phyloP scores from a whole-genome alignment of 805 yeast genomes.

The Komagataella ulmi region DNA sequence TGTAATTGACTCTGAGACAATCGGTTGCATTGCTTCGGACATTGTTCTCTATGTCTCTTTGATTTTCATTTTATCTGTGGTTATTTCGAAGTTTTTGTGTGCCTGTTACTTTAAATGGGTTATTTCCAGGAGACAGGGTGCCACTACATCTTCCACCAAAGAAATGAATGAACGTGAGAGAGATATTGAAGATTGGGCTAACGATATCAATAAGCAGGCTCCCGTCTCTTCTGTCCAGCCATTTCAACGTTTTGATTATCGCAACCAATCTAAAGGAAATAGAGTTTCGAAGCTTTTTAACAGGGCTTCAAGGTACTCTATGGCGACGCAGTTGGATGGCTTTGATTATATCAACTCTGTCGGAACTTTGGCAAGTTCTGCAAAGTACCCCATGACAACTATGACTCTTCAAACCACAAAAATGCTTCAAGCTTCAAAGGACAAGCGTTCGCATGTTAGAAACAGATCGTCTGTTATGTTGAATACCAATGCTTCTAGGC shows the following conservation, averaged over 20 bases:
- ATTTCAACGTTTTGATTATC: not conserved
- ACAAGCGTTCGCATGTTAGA: not conserved
- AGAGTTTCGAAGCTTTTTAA: not conserved
- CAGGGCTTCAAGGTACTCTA: not conserved
- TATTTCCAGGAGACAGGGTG: conserved; percentile 71
- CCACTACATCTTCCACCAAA: conserved; percentile 30
- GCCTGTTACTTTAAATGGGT: conserved; percentile 89
- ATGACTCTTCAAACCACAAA: not conserved
- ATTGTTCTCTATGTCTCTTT: conserved; percentile 73
- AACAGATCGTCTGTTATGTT: not conserved
- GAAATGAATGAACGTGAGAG: conserved; percentile 50
- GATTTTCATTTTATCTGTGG: conserved; percentile 74
- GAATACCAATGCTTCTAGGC: not conserved
- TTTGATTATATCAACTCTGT: not conserved
- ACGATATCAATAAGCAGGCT: conserved; percentile 38
- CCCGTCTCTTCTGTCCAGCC: conserved; percentile 33
- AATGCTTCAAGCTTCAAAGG: not conserved
- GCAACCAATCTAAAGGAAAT: not conserved
- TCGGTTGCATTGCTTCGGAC: conserved; percentile 88
- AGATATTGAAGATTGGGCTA: conserved; percentile 78
- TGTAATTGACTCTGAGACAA: conserved; percentile 71
- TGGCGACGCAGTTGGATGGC: not conserved
- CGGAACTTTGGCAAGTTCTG: not conserved
- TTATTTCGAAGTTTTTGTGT: conserved; percentile 60
- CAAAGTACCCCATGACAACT: not conserved